Evolutionary conservation across 495 filamentous ascomycete species (phyloP).

Genomic region (Chlorociboria aeruginascens): DNA sequence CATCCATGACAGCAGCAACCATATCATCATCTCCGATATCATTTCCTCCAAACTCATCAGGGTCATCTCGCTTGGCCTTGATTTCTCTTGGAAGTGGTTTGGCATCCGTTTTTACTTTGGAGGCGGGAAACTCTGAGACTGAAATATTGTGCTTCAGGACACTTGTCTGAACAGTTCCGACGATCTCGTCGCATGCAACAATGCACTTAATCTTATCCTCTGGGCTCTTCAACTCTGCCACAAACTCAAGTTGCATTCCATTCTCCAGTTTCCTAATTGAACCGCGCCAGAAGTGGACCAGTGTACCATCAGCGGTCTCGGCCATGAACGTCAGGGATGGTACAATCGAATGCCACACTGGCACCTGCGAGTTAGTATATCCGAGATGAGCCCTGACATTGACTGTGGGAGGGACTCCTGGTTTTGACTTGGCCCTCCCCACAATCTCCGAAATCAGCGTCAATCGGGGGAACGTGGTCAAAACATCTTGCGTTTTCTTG

Average conservation of each 20-base stretch:
- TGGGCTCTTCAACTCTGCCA: slow-evolving; percentile 38
- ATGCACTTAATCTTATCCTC: slow-evolving; percentile 56
- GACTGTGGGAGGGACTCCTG: slow-evolving; percentile 15
- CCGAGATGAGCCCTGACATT: slow-evolving; percentile 57
- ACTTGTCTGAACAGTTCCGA: slow-evolving; percentile 60
- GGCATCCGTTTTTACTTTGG: not conserved
- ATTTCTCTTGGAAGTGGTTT: slow-evolving; percentile 6
- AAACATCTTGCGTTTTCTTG: slow-evolving; percentile 45
- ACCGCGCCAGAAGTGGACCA: slow-evolving; percentile 67
- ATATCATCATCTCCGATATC: slow-evolving; percentile 46
- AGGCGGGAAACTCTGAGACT: slow-evolving; percentile 36
- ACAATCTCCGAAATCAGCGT: slow-evolving; percentile 34
- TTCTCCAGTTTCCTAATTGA: slow-evolving; percentile 57
- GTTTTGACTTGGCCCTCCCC: slow-evolving; percentile 21
- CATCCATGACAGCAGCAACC: slow-evolving; percentile 22
- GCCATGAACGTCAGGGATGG: slow-evolving; percentile 65
- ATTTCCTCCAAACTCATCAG: slow-evolving; percentile 43
- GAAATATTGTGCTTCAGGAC: slow-evolving; percentile 52
- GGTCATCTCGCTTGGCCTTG: slow-evolving; percentile 16
- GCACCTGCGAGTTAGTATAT: slow-evolving; percentile 57
- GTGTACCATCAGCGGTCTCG: slow-evolving; percentile 60
- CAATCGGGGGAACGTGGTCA: slow-evolving; percentile 67
- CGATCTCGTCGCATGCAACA: slow-evolving; percentile 81
- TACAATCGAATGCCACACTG: slow-evolving; percentile 46
- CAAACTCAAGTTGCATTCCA: slow-evolving; percentile 49